Base-by-base conservation (phyloP, 2,329 filamentous ascomycete species). In the Lanzia echinophila region DNA sequence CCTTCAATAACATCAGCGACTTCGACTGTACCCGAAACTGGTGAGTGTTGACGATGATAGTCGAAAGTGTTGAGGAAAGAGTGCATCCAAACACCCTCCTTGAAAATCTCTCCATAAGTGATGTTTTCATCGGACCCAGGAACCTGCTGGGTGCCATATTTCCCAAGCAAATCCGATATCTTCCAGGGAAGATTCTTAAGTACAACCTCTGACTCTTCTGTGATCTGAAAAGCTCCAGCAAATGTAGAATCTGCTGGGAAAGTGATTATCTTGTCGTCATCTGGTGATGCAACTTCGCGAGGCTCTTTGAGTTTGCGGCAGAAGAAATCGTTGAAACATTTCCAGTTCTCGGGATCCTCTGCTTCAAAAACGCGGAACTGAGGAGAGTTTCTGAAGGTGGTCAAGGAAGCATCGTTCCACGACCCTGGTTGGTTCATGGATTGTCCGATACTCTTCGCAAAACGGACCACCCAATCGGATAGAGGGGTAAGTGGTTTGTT, bases 11-110 rank as follows among this genome's bases (percentile, higher is more conserved):
- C 65, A 46, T 67, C 67, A 2, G 69, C 67, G 43, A 71, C 69
- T 7, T 71, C 33, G 1, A 75, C 68, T 11, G 43, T 69, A 10
- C 72, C 72, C 0, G 60, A 56, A 11, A 75, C 66, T 2, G 73
- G 71, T 0, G 71, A 65, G 49, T 75, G 72, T 53, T 71, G 68
- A 6, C 72, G 69, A 47, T 74, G 72, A 59, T 75, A 75, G 56
- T 75, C 71, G 50, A 60, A 65, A 0, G 69, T 64, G 32, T 66
- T 68, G 13, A 75, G 63, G 59, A 74, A 74, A 1, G 68, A 63
- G 47, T 75, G 72, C 60, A 68, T 71, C 58, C 66, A 75, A 12
- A 68, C 63, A 10, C 77, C 77, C 33, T 65, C 65, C 3, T 65
- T 58, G 56, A 74, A 74, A 1, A 58, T 50, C 13, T 66, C 51